Evolutionary conservation across 2,329 filamentous ascomycete genomes (phyloP), one percentile per base, ranked within the genome.

Genomic region (Botrytis porri): DNA sequence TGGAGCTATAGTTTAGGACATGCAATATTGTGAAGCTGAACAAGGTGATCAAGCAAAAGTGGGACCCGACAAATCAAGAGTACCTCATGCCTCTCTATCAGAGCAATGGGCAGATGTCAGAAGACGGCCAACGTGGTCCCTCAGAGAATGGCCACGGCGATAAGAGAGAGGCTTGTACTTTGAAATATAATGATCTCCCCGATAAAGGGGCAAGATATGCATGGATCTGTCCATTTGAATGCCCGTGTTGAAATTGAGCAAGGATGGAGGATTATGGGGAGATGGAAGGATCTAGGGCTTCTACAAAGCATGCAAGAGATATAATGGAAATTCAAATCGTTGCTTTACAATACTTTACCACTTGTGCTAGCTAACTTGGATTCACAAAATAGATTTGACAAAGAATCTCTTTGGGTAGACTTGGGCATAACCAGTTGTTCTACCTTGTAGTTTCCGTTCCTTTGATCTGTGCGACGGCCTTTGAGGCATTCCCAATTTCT

Each of bases 21-120:
- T 67, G 64, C 48, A 57, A 67, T 29, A 20, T 67, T 20, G 25
- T 54, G 14, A 39, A 22, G 14, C 25, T 67, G 35, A 67, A 67
- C 8, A 25, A 54, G 9, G 64, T 67, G 3, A 25, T 67, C 7
- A 12, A 22, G 5, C 35, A 54, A 22, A 67, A 14, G 3, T 67
- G 64, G 64, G 16, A 10, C 2, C 25, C 64, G 29, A 57, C 45
- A 4, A 39, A 54, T 57, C 0, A 7, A 32, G 25, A 67, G 6
- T 67, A 67, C 25, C 39, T 54, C 25, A 67, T 67, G 64, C 64
- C 64, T 54, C 64, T 67, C 29, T 67, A 67, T 25, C 64, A 67
- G 35, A 41, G 25, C 6, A 35, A 57, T 22, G 48, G 25, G 16
- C 43, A n/a, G 4, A 1, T 9, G 5, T 18, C 3, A 35, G 51